A percentile compares a stretch with the other conserved stretches of the same genome.
Evolutionary conservation across 192 early-diverging fungal species (phyloP).

Genomic region (Linnemannia zychae): DNA sequence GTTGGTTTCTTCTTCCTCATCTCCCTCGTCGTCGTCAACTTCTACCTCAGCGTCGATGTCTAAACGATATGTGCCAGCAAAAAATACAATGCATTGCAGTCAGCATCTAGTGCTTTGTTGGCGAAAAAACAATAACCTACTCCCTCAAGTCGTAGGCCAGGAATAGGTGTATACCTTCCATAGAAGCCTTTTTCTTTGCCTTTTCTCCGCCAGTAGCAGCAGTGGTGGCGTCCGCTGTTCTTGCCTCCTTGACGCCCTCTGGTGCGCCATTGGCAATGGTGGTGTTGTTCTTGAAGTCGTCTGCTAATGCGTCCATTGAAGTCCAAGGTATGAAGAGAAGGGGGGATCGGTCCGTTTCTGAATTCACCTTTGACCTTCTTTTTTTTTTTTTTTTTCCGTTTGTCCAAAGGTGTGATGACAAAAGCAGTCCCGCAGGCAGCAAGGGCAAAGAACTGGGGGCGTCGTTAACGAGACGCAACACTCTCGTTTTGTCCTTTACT

Average conservation of each 20-base stretch:
- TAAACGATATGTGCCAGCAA: background rate
- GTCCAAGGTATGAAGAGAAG: background rate
- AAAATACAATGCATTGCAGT: too few relatives aligned
- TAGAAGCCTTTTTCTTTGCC: conserved; percentile 21
- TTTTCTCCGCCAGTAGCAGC: background rate
- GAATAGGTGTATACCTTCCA: conserved; percentile 4
- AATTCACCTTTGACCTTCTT: background rate
- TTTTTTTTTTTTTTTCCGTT: background rate
- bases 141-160: too few relatives aligned
- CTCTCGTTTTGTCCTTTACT: too few relatives aligned
- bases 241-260: background rate
- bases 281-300: conserved; percentile 19
- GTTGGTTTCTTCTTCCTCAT: conserved; percentile 19
- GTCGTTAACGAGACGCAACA: background rate
- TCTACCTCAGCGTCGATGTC: background rate
- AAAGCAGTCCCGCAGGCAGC: background rate
- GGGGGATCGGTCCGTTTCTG: background rate
- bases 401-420: background rate
- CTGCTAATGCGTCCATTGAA: conserved; percentile 25
- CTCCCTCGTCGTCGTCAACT: conserved; percentile 23
- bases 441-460: background rate
- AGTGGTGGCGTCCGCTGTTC: background rate
- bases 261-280: background rate
- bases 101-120: too few relatives aligned
- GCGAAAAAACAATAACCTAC: too few relatives aligned